phyloP scores from a whole-genome alignment of 225 moss, liverwort and hornwort species.

The Ulota crispa region DNA sequence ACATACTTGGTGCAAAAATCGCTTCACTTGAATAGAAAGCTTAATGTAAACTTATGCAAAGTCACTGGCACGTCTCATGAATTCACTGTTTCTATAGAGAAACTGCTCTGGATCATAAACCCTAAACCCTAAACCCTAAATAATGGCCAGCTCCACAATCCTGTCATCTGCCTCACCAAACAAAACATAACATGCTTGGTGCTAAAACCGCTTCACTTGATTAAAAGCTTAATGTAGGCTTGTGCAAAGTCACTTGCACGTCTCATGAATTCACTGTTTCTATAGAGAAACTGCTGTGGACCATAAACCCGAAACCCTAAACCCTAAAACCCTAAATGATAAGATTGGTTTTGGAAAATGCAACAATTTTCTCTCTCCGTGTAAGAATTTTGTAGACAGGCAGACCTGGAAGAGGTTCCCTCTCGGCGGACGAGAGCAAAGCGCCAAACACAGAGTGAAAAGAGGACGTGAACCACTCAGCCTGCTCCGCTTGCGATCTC shows the following conservation, averaged over 20 bases:
- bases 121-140: background rate
- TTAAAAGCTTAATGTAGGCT: too few species aligned
- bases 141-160: constrained; percentile 57
- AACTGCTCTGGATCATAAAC: too few species aligned
- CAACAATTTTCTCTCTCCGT: background rate
- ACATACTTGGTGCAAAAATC: background rate
- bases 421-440: constrained; percentile 55
- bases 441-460: constrained; percentile 52
- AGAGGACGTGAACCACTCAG: constrained; percentile 61
- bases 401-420: constrained; percentile 56
- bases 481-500: constrained; percentile 57
- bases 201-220: background rate
- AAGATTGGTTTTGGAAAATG: background rate
- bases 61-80: background rate
- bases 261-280: too few species aligned
- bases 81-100: too few species aligned
- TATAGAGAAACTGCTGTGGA: background rate
- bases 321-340: background rate
- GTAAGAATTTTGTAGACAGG: background rate
- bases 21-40: background rate
- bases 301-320: background rate
- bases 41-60: background rate
- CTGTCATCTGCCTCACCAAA: constrained; percentile 47
- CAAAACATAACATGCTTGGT: background rate
- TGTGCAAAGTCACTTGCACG: too few species aligned